Evolutionary conservation across 1,284 basidiomycete species (phyloP).

Genomic region (Athelia sp.): DNA sequence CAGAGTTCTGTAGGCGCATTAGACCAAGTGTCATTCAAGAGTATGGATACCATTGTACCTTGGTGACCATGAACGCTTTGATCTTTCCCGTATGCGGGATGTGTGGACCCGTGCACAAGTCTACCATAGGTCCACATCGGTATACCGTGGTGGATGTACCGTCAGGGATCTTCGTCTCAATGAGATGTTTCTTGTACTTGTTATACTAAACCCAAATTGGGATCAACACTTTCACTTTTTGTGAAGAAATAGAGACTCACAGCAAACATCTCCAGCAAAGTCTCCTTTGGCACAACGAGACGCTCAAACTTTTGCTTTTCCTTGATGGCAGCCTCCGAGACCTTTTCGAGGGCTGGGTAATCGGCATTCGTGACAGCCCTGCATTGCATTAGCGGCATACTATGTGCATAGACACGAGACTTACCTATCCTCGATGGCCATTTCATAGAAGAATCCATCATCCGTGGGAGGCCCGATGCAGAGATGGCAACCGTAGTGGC

Average conservation of each 20-base stretch:
- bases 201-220: constrained; percentile 71
- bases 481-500: constrained; percentile 96
- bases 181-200: constrained; percentile 97
- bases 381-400: constrained; percentile 7
- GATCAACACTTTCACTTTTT: not conserved
- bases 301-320: constrained; percentile 98
- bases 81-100: constrained; percentile 97
- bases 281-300: constrained; percentile 89
- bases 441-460: constrained; percentile 99
- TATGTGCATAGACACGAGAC: constrained; percentile 8
- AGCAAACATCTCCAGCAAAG: constrained; percentile 93
- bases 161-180: constrained; percentile 94
- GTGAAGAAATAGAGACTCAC: constrained; percentile 40
- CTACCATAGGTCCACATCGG: constrained; percentile 98
- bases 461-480: constrained; percentile 97
- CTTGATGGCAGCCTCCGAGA: constrained; percentile 87
- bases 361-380: constrained; percentile 78
- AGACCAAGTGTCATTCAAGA: constrained; percentile 3
- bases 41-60: constrained; percentile 50
- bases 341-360: constrained; percentile 86
- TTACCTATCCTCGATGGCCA: constrained; percentile 76
- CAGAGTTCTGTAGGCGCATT: constrained; percentile 69
- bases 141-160: constrained; percentile 98
- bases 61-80: constrained; percentile 94
- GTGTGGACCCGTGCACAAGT: constrained; percentile 96